These are phyloP conservation scores for Xerocomus spinulosus DNA, from an alignment of 768 basidiomycete species.

Conservation along the genomic window DNA sequence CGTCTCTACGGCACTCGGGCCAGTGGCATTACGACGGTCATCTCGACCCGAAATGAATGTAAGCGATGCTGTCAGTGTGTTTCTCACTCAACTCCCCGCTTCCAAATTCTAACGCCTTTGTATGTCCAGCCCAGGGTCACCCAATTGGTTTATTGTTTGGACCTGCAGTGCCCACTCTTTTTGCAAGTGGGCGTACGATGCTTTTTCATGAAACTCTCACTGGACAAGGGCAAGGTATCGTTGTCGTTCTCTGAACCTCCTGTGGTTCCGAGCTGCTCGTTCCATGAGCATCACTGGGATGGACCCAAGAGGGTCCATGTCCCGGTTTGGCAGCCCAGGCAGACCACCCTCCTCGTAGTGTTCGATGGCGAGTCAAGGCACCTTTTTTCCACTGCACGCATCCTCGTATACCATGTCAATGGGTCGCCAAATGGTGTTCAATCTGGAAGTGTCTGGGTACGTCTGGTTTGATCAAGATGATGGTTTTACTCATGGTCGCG, in stretches of 20 bases:
- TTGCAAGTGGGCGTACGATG: conserved; percentile 4
- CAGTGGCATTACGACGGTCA: no score
- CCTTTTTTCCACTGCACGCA: conserved; percentile 19
- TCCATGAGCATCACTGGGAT: conserved; percentile 22
- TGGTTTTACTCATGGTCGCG: not conserved
- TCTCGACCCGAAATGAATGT: no score
- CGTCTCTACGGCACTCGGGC: no score
- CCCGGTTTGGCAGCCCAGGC: conserved; percentile 22
- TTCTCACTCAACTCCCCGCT: no score
- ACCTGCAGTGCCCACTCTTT: not conserved
- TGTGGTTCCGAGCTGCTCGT: conserved; percentile 7
- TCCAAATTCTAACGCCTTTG: not conserved
- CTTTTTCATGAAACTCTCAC: conserved; percentile 19
- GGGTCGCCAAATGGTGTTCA: conserved; percentile 6
- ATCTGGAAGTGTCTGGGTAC: conserved; percentile 17
- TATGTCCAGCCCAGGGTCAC: not conserved
- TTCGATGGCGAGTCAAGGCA: conserved; percentile 20
- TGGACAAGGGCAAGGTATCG: conserved; percentile 14
- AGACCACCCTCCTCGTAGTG: conserved; percentile 20
- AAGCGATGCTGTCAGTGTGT: no score
- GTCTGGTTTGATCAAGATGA: not conserved
- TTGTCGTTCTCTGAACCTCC: not conserved
- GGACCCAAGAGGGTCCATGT: conserved; percentile 19
- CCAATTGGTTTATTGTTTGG: not conserved
- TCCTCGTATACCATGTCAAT: conserved; percentile 16